These are phyloP conservation scores for Penicillium nucicola DNA, from an alignment of 495 filamentous ascomycete genomes.

Conservation along the genomic window DNA sequence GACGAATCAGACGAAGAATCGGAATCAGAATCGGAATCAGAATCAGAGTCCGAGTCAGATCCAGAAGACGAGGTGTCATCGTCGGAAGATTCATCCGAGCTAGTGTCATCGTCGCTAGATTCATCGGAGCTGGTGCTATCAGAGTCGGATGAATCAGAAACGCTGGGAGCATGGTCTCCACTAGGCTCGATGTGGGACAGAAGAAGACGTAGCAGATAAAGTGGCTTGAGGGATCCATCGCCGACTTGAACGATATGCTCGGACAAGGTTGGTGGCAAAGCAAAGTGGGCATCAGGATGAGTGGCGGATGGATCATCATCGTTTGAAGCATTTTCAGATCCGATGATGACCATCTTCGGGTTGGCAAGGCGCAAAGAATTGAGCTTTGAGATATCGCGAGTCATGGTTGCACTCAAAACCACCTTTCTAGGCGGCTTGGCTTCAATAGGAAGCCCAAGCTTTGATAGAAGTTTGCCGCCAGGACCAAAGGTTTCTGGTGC, in stretches of 20 bases:
- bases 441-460: slow-evolving; percentile 34
- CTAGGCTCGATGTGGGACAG: slow-evolving; percentile 33
- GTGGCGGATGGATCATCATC: slow-evolving; percentile 21
- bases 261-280: slow-evolving; percentile 63
- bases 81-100: slow-evolving; percentile 29
- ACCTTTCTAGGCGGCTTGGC: slow-evolving; percentile 61
- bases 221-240: slow-evolving; percentile 75
- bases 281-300: slow-evolving; percentile 40
- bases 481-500: slow-evolving; percentile 49
- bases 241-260: slow-evolving; percentile 74
- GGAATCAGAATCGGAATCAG: slow-evolving; percentile 20
- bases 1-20: slow-evolving; percentile 19
- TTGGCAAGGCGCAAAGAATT: slow-evolving; percentile 67
- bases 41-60: slow-evolving; percentile 27
- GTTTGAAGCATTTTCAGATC: slow-evolving; percentile 40
- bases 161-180: slow-evolving; percentile 1
- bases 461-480: slow-evolving; percentile 35
- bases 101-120: slow-evolving; percentile 27
- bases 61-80: slow-evolving; percentile 24
- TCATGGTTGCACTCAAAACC: slow-evolving; percentile 91
- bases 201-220: slow-evolving; percentile 62
- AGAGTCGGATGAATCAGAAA: slow-evolving; percentile 26
- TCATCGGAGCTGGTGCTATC: slow-evolving; percentile 29
- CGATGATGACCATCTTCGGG: slow-evolving; percentile 75
- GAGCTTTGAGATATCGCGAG: slow-evolving; percentile 76